Conservation (phyloP, 164 flowering plant species). For the Taxillus chinensis region DNA sequence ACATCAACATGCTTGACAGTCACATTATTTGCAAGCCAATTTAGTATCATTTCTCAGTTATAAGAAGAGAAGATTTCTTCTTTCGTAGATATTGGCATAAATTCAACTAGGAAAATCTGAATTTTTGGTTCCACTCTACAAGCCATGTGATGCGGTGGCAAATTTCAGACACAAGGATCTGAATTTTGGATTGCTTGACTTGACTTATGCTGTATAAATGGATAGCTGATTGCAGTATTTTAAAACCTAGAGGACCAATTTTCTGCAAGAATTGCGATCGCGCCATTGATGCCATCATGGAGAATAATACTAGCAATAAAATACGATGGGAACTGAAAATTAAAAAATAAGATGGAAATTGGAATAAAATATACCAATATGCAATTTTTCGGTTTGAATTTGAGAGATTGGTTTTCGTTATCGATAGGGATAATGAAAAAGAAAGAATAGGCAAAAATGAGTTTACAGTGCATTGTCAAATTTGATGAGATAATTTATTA, state of each 20-base stretch:
- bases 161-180: slow-evolving; percentile 10
- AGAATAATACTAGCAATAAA: no score
- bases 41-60: slow-evolving; percentile 8
- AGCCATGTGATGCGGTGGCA: slow-evolving; percentile 27
- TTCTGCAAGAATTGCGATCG: slow-evolving; percentile 10
- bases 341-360: no score
- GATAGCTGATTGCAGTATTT: slow-evolving; percentile 11
- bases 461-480: no score
- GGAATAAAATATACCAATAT: no score
- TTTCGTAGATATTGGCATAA: slow-evolving; percentile 27
- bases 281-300: no score
- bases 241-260: slow-evolving; percentile 25
- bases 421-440: no score
- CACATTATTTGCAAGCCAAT: slow-evolving; percentile 26
- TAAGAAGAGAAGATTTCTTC: slow-evolving; percentile 13
- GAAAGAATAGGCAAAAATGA: no score
- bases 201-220: slow-evolving; percentile 14
- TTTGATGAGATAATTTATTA: no score
- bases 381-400: no score
- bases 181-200: not conserved
- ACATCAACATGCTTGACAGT: slow-evolving; percentile 10
- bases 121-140: slow-evolving; percentile 38
- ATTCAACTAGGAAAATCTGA: slow-evolving; percentile 14
- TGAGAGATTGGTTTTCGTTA: no score
- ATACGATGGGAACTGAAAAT: no score